Evolutionary conservation across 2,329 filamentous ascomycete genomes (phyloP).

Genomic region (Cercospora sp.): DNA sequence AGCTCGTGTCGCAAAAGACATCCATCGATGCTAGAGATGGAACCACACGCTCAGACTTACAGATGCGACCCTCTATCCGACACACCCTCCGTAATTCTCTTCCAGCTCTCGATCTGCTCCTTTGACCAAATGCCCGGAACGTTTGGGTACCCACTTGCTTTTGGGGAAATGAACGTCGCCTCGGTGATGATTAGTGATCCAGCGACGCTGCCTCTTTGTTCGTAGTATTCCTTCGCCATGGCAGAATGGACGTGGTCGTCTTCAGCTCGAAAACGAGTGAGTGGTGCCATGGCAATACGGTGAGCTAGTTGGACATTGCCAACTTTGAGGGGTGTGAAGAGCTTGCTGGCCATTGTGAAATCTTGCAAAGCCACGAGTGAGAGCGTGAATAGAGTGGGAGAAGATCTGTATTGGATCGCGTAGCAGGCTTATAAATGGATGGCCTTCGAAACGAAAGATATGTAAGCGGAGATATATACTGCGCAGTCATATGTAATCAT

Average conservation of each 20-base stretch:
- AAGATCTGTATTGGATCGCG: neutral
- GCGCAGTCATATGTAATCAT: neutral
- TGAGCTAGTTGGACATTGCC: neutral
- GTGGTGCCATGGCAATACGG: neutral
- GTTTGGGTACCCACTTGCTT: neutral
- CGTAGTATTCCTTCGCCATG: neutral
- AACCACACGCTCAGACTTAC: neutral
- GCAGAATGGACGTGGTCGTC: neutral
- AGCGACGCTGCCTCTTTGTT: neutral
- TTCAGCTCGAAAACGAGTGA: neutral
- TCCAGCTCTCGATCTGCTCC: neutral
- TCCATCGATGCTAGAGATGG: no score
- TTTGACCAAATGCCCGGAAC: neutral
- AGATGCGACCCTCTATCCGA: neutral
- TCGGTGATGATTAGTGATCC: neutral
- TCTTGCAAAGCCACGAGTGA: neutral
- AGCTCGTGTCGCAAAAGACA: no score
- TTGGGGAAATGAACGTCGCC: neutral
- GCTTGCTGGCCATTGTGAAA: neutral
- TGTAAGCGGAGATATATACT: neutral
- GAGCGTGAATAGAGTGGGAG: neutral
- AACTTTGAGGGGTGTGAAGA: neutral
- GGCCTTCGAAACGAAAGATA: neutral
- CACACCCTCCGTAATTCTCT: neutral
- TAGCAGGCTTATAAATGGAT: neutral